These are phyloP conservation scores for Pseudonitzschia multiseries DNA, from an alignment of 108 stramenopile genomes.

Conservation along the genomic window DNA sequence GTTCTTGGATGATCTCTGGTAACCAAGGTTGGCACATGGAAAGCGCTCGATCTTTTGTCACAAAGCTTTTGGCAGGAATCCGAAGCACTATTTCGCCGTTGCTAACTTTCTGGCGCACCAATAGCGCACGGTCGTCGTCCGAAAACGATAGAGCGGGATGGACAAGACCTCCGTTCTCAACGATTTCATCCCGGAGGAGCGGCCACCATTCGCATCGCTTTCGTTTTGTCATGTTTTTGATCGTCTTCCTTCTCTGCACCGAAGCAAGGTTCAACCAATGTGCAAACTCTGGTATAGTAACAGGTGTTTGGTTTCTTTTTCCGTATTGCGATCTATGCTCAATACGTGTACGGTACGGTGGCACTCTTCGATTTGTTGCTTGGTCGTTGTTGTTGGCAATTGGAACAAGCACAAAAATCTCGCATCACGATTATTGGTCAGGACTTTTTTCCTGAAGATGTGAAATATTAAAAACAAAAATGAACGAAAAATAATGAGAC, in stretches of 20 bases:
- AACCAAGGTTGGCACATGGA: constrained; percentile 11
- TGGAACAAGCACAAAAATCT: too few species aligned
- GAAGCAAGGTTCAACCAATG: too few species aligned
- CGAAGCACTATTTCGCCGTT: neutral
- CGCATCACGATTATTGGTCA: too few species aligned
- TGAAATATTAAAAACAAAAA: too few species aligned
- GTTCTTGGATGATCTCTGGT: neutral
- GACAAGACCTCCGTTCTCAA: constrained; percentile 22
- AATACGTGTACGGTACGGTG: too few species aligned
- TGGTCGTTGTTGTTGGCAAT: too few species aligned
- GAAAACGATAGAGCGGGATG: constrained; percentile 19
- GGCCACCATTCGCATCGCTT: constrained; percentile 30
- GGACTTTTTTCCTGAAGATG: too few species aligned
- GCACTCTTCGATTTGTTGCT: too few species aligned
- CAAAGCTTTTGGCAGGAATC: constrained; percentile 7
- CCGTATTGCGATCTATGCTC: too few species aligned
- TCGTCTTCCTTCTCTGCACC: neutral
- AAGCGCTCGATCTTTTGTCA: constrained; percentile 10
- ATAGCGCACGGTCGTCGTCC: neutral
- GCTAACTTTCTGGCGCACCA: neutral
- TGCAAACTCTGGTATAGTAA: too few species aligned
- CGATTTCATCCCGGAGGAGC: constrained; percentile 19
- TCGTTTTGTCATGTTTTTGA: constrained; percentile 20
- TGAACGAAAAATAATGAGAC: too few species aligned
- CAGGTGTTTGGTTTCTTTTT: too few species aligned